phyloP scores from a whole-genome alignment of 306 rosid genomes.

The Cucurbita moschata region DNA sequence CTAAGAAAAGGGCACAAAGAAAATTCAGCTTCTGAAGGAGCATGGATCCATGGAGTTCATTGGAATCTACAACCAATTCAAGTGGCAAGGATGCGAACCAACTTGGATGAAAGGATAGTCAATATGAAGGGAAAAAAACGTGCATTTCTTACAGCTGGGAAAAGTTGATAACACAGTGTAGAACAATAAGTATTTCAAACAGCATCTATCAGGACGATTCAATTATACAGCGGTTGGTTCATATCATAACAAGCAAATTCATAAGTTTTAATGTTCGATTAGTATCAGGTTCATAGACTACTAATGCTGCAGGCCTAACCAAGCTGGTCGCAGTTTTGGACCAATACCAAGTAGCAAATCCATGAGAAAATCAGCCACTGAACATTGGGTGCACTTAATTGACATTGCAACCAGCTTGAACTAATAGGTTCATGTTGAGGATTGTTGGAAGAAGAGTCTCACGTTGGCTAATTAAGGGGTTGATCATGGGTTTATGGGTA shows the following conservation, averaged over 20 bases:
- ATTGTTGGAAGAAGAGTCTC: too few relatives aligned
- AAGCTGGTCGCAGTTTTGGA: not conserved
- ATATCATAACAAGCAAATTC: not conserved
- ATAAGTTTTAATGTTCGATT: not conserved
- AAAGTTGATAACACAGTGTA: not conserved
- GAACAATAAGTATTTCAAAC: not conserved
- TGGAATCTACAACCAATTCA: not conserved
- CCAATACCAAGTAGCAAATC: not conserved
- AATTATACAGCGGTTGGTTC: not conserved
- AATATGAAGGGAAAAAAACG: not conserved
- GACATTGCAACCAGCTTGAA: not conserved
- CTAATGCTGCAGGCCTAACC: not conserved
- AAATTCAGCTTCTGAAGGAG: too few relatives aligned
- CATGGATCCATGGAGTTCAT: not conserved
- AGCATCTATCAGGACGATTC: not conserved
- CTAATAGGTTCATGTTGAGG: too few relatives aligned
- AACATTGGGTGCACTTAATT: not conserved
- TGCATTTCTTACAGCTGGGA: not conserved
- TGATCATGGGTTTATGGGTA: too few relatives aligned
- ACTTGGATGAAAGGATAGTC: not conserved
- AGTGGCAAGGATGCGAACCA: not conserved
- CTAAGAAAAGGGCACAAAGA: constrained; percentile 16
- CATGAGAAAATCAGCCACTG: not conserved
- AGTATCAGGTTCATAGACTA: not conserved
- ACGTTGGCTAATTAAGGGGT: too few relatives aligned